Conservation (phyloP, 441 rosid genomes). For the Hura crepitans region DNA sequence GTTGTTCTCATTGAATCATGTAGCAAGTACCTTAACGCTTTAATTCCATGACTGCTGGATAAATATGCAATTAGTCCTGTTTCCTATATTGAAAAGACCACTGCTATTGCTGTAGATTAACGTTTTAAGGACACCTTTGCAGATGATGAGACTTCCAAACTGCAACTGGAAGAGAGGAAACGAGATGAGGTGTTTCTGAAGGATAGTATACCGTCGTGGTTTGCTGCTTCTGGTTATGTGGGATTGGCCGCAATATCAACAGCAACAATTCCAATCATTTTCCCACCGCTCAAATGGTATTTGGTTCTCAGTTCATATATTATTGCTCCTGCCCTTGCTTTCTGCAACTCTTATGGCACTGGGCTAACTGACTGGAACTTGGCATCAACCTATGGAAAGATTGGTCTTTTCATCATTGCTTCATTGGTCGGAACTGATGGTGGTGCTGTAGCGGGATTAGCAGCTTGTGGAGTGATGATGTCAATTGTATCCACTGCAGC, state of each 20-base stretch:
- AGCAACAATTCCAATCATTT: slow-evolving; percentile 61
- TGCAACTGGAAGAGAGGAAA: slow-evolving; percentile 51
- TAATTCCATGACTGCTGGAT: not conserved
- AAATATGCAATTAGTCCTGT: slow-evolving; percentile 1
- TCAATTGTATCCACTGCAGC: slow-evolving; percentile 87
- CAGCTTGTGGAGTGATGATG: slow-evolving; percentile 89
- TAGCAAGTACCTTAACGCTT: not conserved
- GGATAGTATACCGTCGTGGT: slow-evolving; percentile 70
- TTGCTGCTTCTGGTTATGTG: slow-evolving; percentile 79
- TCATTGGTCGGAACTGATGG: slow-evolving; percentile 72
- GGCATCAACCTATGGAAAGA: slow-evolving; percentile 81
- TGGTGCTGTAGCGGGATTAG: slow-evolving; percentile 86
- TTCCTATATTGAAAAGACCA: slow-evolving; percentile 1
- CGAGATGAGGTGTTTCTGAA: slow-evolving; percentile 70
- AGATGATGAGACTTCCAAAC: slow-evolving; percentile 50
- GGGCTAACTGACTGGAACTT: slow-evolving; percentile 86
- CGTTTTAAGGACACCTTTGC: slow-evolving; percentile 21
- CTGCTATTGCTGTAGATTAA: slow-evolving; percentile 5
- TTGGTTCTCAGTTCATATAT: slow-evolving; percentile 69
- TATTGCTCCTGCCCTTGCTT: slow-evolving; percentile 85
- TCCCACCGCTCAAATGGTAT: slow-evolving; percentile 86
- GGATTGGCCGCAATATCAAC: slow-evolving; percentile 88
- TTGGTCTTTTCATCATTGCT: slow-evolving; percentile 83
- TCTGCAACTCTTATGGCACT: slow-evolving; percentile 87
- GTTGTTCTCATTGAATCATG: not conserved